Evolutionary conservation across 768 basidiomycete species (phyloP).

Genomic region (Butyriboletus loyo): DNA sequence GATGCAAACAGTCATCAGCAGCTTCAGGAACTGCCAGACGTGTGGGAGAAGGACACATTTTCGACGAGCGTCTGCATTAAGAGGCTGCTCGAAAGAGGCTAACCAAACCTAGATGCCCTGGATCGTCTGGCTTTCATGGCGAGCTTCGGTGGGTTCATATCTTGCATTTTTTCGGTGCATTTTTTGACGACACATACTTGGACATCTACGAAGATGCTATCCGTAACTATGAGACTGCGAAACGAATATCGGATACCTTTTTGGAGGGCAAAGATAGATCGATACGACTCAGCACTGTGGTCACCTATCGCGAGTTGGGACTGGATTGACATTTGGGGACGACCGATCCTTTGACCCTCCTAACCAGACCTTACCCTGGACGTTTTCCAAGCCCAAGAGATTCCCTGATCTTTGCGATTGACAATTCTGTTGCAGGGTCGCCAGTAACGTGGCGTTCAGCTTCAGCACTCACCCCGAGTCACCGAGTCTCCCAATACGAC

Average conservation of each 20-base stretch:
- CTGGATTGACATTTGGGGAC: constrained; percentile 18
- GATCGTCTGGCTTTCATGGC: constrained; percentile 31
- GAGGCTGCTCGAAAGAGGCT: constrained; percentile 11
- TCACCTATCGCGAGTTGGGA: constrained; percentile 25
- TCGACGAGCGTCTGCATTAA: constrained; percentile 20
- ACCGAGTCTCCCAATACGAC: too few relatives aligned
- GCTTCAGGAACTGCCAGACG: constrained; percentile 13
- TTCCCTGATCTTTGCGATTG: too few relatives aligned
- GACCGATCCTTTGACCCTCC: too few relatives aligned
- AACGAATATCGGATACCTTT: constrained; percentile 9
- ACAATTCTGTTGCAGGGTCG: too few relatives aligned
- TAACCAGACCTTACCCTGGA: too few relatives aligned
- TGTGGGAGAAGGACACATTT: constrained; percentile 32
- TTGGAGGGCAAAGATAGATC: constrained; percentile 12
- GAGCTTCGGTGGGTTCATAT: constrained; percentile 21
- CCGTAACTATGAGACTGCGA: background rate
- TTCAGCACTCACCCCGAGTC: too few relatives aligned
- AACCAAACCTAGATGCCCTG: constrained; percentile 19
- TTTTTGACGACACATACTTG: background rate
- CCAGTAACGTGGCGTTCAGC: too few relatives aligned
- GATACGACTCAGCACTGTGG: constrained; percentile 25
- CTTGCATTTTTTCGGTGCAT: background rate
- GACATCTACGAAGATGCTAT: constrained; percentile 16
- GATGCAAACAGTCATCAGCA: constrained; percentile 19
- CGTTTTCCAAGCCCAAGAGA: too few relatives aligned